Evolutionary conservation across 2,329 filamentous ascomycete genomes (phyloP).

Genomic region (Volutella citrinella): DNA sequence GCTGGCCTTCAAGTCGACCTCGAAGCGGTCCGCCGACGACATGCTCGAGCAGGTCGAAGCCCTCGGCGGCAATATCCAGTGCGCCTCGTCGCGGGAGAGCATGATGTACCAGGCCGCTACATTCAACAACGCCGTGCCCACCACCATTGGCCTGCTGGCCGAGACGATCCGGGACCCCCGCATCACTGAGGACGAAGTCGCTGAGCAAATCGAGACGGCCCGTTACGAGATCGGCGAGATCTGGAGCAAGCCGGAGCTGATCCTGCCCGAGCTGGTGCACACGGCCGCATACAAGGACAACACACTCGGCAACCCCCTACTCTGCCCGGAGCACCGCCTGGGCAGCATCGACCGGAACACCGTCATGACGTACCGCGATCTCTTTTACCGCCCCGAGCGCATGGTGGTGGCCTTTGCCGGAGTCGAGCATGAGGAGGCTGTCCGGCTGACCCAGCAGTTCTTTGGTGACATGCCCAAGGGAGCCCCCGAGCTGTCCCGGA

Average conservation of each 20-base stretch:
- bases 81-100: constrained; percentile 89
- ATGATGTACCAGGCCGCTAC: constrained; percentile 99
- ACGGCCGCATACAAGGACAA: constrained; percentile 96
- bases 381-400: constrained; percentile 84
- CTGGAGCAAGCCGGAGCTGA: constrained; percentile 95
- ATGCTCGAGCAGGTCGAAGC: constrained; percentile 87
- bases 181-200: constrained; percentile 83
- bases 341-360: constrained; percentile 68
- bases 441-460: constrained; percentile 74
- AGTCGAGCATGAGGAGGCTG: constrained; percentile 76
- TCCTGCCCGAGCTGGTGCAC: constrained; percentile 91
- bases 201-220: constrained; percentile 83
- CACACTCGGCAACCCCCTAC: constrained; percentile 86
- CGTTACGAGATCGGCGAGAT: constrained; percentile 97
- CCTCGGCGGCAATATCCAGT: constrained; percentile 93
- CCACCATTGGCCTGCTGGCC: constrained; percentile 78
- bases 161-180: constrained; percentile 87
- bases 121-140: constrained; percentile 88
- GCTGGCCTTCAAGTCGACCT: constrained; percentile 89
- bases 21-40: constrained; percentile 67
- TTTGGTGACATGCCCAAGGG: constrained; percentile 83
- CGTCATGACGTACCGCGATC: constrained; percentile 73
- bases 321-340: constrained; percentile 85
- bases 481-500: constrained; percentile 48
- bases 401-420: constrained; percentile 96